Evolutionary conservation across 495 filamentous ascomycete species (phyloP), one percentile per base, ranked within the genome.

Genomic region (Pseudoneurospora amorphoporcata): DNA sequence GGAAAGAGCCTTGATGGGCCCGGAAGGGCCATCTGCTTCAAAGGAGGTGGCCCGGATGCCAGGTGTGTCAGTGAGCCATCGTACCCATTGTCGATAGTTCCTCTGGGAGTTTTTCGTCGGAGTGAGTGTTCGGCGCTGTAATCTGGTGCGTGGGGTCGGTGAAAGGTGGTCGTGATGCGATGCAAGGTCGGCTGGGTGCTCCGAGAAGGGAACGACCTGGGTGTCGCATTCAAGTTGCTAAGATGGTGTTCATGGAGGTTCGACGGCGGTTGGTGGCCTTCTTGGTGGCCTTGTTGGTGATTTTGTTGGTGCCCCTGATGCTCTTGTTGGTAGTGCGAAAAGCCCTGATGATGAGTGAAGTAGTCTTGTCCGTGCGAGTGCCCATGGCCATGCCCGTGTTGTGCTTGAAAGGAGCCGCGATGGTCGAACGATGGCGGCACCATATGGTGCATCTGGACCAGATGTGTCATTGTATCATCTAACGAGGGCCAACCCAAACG

Each of bases 61-160:
- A 90, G 89, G 79, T 95, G 92, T 38, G 89, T 85, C 3, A 90
- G 88, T 8, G 92, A 93, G 12, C 93, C 95, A 87, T 98, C 95
- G 78, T 99, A 99, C 16, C 94, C 95, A 71, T 92, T 94, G 70
- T 94, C 92, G 71, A 99, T 87, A 23, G 94, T 97, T 32, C 95
- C 95, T 76, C 91, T 96, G 10, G 95, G 95, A 9, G 95, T 98
- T 79, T 99, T 99, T 68, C 95, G 89, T 73, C 95, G 87, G 47
- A 99, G 85, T 70, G 93, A 91, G 81, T 98, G 90, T 81, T 98
- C 94, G 40, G 75, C 73, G 19, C 80, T 76, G 75, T 79, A 76
- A 3, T 85, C 84, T 41, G 79, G 76, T 38, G 76, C 74, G 76
- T 81, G 81, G 75, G 81, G 70, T 71, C 78, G 79, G 45, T 79